Evolutionary conservation across 129 eudicot genomes (phyloP), one percentile per base, ranked within the genome.

Genomic region (Smallanthus sonchifolius): DNA sequence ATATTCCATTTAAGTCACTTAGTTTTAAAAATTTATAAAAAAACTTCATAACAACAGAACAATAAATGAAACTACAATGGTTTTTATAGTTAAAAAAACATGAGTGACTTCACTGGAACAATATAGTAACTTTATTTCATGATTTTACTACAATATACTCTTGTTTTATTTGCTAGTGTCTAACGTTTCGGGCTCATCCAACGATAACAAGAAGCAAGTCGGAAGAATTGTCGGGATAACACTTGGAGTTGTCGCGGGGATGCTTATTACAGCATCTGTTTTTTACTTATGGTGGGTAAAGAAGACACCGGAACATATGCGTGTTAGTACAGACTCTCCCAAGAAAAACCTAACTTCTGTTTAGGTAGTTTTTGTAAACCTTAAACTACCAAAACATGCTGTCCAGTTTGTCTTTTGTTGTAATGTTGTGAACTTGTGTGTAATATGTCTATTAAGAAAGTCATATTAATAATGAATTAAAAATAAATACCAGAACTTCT

Each of bases 261-360:
- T 88, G 43, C 11, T 81, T 67, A 37, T 85, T 40, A 16, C 73
- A 38, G 68, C 83, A 19, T 83, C 88, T 15, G 72, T 85, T 30
- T 66, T 83, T 24, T 85, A 88, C 77, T 74, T 88, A 15, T 85
- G 88, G 88, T 36, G 95, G 88, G 64, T 43, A 20, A 88, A 83
- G 86, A 75, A 88, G 60, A 79, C 82, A 59, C 79, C 78, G 2
- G 75, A 65, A 28, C 88, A 85, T 66, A 72, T 60, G 42, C 68
- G 8, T 47, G 24, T 88, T 60, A 65, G 67, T 67, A 59, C 82
- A 6, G 86, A 86, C 20, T 83, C 86, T 43, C 95, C 91, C 10
- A 81, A 44, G 37, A 88, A 76, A 73, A 59, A 65, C 20, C 72
- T 56, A 43, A 74, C 81, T 77, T 77, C 81, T 5, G 32, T 43